Evolutionary conservation across 2,329 filamentous ascomycete species (phyloP), one percentile per base, ranked within the genome.

Genomic region (Xylariaceae sp.): DNA sequence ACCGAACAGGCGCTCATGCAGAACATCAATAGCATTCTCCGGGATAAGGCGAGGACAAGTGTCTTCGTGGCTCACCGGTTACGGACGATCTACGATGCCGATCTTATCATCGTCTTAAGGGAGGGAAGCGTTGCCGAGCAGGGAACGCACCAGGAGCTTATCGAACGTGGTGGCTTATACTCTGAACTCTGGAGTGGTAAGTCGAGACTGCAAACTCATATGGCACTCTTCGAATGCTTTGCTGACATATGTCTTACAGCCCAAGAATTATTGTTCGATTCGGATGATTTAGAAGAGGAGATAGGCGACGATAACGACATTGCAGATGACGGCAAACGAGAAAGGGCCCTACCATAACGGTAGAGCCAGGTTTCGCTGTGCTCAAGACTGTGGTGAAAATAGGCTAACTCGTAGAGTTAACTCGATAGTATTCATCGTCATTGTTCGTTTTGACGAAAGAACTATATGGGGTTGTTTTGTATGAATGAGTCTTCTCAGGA

Each of bases 21-120:
- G 58, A 96, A 97, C 70, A 97, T 98, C 72, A 96, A 96, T 73
- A 88, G 88, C 63, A 95, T 98, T 50, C 78, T 98, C 51, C 89
- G 89, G 65, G 93, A 96, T 68, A 96, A 96, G 77, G 80, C 80
- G 2, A 84, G 93, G 54, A 98, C 95, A 0, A 97, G 92, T 64
- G 90, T 99, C 1, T 98, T 98, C 70, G 89, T 99, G 4, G 95
- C 95, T 6, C 95, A 98, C 73, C 84, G 95, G 18, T 77, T 99
- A 57, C 85, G 93, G 50, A 98, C 95, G 0, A 97, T 99, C 63
- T 96, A 90, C 68, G 95, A 98, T 68, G 90, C 90, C 40, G 90
- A 98, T 74, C 78, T 93, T 66, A 98, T 98, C 65, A 93, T 98
- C 66, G 95, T 98, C 40, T 77, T 98, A 54, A 89, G 88, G 70